Conservation (phyloP, 306 rosid species). For the Senna tora region DNA sequence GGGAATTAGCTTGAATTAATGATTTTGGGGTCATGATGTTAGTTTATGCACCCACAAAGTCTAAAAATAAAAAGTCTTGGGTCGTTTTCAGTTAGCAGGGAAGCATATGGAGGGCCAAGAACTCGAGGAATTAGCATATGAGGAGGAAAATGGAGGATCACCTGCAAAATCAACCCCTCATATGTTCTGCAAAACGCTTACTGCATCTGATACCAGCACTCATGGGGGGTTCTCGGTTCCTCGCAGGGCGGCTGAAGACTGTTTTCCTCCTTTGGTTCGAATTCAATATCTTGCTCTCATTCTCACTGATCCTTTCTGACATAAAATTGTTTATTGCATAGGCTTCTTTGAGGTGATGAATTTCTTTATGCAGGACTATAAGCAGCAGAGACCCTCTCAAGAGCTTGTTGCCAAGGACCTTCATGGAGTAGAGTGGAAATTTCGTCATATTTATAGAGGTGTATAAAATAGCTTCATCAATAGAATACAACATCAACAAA, state of each 20-base stretch:
- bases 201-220: constrained; percentile 96
- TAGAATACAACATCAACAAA: too few relatives aligned
- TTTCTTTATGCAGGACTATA: constrained; percentile 70
- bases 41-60: constrained; percentile 27
- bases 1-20: constrained; percentile 19
- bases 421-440: constrained; percentile 90
- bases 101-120: constrained; percentile 62
- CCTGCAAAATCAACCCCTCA: constrained; percentile 89
- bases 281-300: constrained; percentile 30
- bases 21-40: constrained; percentile 13
- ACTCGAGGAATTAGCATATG: constrained; percentile 63
- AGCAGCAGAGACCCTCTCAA: constrained; percentile 95
- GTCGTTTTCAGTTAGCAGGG: constrained; percentile 60
- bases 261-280: constrained; percentile 93
- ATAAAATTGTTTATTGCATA: constrained; percentile 9
- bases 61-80: constrained; percentile 35
- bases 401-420: constrained; percentile 95
- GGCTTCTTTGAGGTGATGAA: constrained; percentile 27
- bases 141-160: constrained; percentile 68
- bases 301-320: constrained; percentile 12
- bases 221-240: constrained; percentile 99
- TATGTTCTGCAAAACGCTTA: constrained; percentile 97
- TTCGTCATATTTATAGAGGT: constrained; percentile 95
- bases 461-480: background rate
- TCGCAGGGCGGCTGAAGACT: constrained; percentile 97